Percentiles rank a stretch among this genome's conserved stretches.
Conservation (phyloP, 768 basidiomycete species). For the Tricholoma flavovirens region DNA sequence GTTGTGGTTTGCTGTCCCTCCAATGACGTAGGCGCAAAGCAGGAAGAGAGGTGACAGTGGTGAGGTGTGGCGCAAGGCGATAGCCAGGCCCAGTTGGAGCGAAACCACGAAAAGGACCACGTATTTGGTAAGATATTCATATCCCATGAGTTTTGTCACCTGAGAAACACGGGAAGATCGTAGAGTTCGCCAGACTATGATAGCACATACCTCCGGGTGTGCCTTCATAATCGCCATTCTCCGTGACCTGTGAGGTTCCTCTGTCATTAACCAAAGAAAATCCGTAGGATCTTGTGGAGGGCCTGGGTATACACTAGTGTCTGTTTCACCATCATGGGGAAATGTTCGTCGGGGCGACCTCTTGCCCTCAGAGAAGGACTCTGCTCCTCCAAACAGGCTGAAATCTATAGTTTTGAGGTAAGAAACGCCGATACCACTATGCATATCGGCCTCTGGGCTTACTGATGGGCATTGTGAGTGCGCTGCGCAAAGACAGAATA, state of each 20-base stretch:
- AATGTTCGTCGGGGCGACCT: constrained; percentile 49
- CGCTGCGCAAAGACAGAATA: background rate
- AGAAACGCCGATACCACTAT: background rate
- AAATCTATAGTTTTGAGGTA: constrained; percentile 42
- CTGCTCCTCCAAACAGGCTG: constrained; percentile 80
- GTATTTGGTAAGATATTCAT: constrained; percentile 89
- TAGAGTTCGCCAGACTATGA: background rate
- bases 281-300: constrained; percentile 76
- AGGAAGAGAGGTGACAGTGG: constrained; percentile 72
- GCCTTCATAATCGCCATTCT: constrained; percentile 88
- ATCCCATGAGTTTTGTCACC: constrained; percentile 96
- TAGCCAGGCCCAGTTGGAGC: constrained; percentile 64
- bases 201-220: constrained; percentile 72
- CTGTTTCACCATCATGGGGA: constrained; percentile 36
- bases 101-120: constrained; percentile 78
- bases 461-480: background rate
- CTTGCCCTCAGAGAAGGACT: constrained; percentile 56
- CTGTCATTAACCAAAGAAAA: constrained; percentile 96
- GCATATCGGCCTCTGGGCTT: too few species aligned
- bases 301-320: constrained; percentile 36
- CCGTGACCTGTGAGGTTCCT: constrained; percentile 91
- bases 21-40: constrained; percentile 74
- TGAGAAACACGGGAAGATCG: constrained; percentile 20
- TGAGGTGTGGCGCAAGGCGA: constrained; percentile 59
- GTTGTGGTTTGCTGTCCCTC: constrained; percentile 96